These are phyloP conservation scores for Perkinsus marinus DNA, from an alignment of 169 alveolate genomes.

Conservation along the genomic window DNA sequence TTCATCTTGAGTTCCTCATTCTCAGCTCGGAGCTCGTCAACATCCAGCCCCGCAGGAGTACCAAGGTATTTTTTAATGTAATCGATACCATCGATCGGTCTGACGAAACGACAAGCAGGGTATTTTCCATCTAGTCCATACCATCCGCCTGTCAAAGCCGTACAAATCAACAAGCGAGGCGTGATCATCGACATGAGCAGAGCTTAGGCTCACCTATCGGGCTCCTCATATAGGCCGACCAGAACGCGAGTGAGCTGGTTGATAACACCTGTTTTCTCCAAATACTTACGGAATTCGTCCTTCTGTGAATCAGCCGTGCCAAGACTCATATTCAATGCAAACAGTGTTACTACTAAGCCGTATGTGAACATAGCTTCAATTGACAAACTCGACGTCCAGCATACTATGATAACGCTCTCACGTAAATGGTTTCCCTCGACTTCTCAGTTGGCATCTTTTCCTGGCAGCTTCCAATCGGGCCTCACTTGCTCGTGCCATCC, in stretches of 20 bases:
- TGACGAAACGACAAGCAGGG: not conserved
- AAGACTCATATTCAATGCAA: slow-evolving; percentile 29
- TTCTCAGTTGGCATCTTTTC: not conserved
- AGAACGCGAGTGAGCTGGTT: slow-evolving; percentile 66
- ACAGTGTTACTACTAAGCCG: not conserved
- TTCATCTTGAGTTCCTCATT: slow-evolving; percentile 58
- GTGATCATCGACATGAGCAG: not conserved
- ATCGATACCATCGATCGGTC: slow-evolving; percentile 63
- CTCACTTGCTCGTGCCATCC: not conserved
- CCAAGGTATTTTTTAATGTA: slow-evolving; percentile 62
- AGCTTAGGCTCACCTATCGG: slow-evolving; percentile 21
- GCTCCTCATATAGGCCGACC: slow-evolving; percentile 71
- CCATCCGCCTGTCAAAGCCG: no score
- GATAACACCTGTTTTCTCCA: slow-evolving; percentile 66
- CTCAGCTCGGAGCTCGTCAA: slow-evolving; percentile 56
- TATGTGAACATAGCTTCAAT: not conserved
- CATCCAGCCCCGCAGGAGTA: slow-evolving; percentile 66
- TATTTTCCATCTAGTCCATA: no score
- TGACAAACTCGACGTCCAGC: not conserved
- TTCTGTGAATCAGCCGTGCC: slow-evolving; percentile 60
- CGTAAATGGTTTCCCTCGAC: not conserved
- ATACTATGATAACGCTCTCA: not conserved
- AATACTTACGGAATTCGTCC: slow-evolving; percentile 68
- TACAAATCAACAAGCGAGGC: no score
- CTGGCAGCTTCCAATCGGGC: not conserved